Evolutionary conservation across 1,139 yeast genomes (phyloP), one percentile per base, ranked within the genome.

Genomic region (Pichia terricola): DNA sequence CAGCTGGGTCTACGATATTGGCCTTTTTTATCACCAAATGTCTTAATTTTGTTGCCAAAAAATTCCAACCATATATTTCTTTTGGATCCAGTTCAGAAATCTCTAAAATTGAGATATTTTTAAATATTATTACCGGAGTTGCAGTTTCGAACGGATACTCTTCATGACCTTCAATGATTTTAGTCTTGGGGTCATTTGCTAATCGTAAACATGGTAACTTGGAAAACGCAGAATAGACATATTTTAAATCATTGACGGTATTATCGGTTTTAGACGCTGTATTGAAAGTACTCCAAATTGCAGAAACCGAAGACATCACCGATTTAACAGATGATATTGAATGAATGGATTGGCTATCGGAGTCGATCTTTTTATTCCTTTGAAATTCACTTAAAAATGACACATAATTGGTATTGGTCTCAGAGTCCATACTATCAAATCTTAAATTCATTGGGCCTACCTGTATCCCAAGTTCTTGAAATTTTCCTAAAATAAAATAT

Each of bases 111-210:
- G 79, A 77, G 38, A 79, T 60, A 56, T 78, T 80, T 50, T 77
- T 77, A 58, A 79, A 79, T 63, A 77, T 69, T 41, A 64, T 65
- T 16, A 80, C 58, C 1, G 86, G 86, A 5, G 81, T 80, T 2
- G 82, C 72, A 2, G 85, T 78, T 55, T 79, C 86, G 57, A 81
- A 79, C 1, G 86, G 86, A 53, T 75, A 79, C 56, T 79, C 86
- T 57, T 79, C 85, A 56, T 77, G 80, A 2, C 80, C 79, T 41
- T 67, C 68, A 34, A 79, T 79, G 41, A 75, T 64, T 50, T 67
- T 71, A 26, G 79, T 71, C 48, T 75, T 76, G 8, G 78, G 69
- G 47, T 76, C 79, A 8, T 82, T 81, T 11, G 79, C 72, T 42
- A 79, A 58, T 32, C 81, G 65, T 43, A 79, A 66, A 55, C 85